Percentiles rank a stretch among this genome's conserved stretches.
phyloP scores from a whole-genome alignment of 2,329 filamentous ascomycete species.

The Cladorrhinum sp. region DNA sequence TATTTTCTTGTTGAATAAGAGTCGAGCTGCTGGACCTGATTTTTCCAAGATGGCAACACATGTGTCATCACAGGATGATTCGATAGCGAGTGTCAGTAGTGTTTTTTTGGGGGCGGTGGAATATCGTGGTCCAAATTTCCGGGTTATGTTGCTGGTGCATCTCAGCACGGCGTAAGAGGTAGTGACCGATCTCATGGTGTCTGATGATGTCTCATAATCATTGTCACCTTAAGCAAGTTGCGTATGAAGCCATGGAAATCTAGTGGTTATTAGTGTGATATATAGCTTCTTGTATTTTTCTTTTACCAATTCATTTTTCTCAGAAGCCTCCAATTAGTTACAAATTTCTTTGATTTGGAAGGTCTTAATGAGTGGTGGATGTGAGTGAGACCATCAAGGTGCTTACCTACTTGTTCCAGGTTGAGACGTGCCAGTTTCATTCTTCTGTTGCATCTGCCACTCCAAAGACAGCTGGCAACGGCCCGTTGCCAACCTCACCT shows the following conservation, averaged over 20 bases:
- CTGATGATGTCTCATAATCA: neutral
- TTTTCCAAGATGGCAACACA: slow-evolving; percentile 79
- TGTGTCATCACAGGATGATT: slow-evolving; percentile 90
- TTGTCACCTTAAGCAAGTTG: no score
- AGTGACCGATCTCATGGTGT: neutral
- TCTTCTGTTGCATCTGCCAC: neutral
- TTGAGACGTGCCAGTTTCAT: neutral
- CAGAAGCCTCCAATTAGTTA: no score
- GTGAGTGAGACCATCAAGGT: neutral
- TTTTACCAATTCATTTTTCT: no score
- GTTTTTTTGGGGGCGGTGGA: neutral
- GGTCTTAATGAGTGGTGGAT: neutral
- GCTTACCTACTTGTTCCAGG: neutral
- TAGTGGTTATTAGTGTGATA: no score
- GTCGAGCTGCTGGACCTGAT: slow-evolving; percentile 43
- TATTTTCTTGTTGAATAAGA: slow-evolving; percentile 77
- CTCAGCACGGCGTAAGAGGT: neutral
- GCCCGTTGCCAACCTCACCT: neutral
- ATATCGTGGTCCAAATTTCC: neutral
- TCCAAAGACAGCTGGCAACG: neutral
- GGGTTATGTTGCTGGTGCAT: neutral
- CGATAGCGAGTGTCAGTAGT: slow-evolving; percentile 52
- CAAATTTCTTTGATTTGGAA: neutral
- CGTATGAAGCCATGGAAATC: no score
- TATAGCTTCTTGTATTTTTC: no score